Percentiles rank a stretch among this genome's conserved stretches.
phyloP scores from a whole-genome alignment of 1,284 basidiomycete genomes.

The Entoloma clypeatum region DNA sequence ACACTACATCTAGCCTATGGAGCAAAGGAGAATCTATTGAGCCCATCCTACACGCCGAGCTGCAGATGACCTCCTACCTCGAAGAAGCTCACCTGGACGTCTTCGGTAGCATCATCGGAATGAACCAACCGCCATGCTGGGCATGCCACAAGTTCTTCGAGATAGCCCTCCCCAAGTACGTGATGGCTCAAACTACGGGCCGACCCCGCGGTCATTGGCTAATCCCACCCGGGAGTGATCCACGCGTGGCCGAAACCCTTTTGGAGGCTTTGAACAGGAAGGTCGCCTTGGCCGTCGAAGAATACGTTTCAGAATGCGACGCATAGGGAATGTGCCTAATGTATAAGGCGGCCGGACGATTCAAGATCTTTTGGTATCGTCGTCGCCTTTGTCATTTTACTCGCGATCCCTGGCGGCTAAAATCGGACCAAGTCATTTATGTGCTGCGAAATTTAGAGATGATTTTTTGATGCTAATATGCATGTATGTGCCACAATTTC shows the following conservation, averaged over 20 bases:
- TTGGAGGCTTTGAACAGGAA: constrained; percentile 10
- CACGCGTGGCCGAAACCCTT: constrained; percentile 4
- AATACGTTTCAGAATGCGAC: constrained; percentile 15
- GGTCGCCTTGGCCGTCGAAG: constrained; percentile 13
- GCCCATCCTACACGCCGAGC: constrained; percentile 14
- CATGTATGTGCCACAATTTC: too few relatives aligned
- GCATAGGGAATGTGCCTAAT: too few relatives aligned
- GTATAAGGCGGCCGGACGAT: too few relatives aligned
- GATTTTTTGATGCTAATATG: too few relatives aligned
- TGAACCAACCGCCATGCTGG: constrained; percentile 17
- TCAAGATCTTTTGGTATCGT: too few relatives aligned
- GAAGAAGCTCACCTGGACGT: constrained; percentile 9
- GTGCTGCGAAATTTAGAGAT: too few relatives aligned
- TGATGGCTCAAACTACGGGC: constrained; percentile 14
- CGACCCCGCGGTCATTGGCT: constrained; percentile 14
- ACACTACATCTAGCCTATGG: constrained; percentile 10
- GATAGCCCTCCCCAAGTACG: constrained; percentile 5
- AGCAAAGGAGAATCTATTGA: constrained; percentile 13
- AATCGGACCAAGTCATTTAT: too few relatives aligned
- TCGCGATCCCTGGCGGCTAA: too few relatives aligned
- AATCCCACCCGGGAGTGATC: constrained; percentile 12
- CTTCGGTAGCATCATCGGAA: constrained; percentile 13
- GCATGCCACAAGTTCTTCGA: constrained; percentile 12
- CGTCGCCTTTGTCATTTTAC: too few relatives aligned
- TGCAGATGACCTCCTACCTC: constrained; percentile 15